Evolutionary conservation across 345 rosid genomes (phyloP).

Genomic region (Linum trigynum): DNA sequence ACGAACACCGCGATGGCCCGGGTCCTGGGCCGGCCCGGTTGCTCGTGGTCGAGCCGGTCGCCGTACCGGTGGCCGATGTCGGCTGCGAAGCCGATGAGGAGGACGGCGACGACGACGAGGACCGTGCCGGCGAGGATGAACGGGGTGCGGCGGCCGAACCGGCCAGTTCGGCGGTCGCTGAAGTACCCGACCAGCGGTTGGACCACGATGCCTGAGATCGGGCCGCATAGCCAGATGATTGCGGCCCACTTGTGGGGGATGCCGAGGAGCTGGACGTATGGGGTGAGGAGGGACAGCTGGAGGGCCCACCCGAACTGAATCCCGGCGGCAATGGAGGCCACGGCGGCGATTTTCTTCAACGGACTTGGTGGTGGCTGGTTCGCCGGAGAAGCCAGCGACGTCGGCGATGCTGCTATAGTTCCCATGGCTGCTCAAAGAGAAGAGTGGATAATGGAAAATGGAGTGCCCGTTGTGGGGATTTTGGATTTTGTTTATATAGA

Average conservation of each 20-base stretch:
- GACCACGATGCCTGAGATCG: conserved; percentile 75
- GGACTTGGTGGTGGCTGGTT: conserved; percentile 4
- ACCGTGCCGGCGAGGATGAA: conserved; percentile 51
- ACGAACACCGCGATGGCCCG: conserved; percentile 65
- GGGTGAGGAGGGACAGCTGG: conserved; percentile 77
- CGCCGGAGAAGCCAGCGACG: neutral
- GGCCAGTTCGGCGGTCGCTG: conserved; percentile 66
- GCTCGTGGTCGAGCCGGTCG: conserved; percentile 21
- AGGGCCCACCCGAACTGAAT: conserved; percentile 94
- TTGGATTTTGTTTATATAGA: too few species aligned
- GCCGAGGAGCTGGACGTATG: conserved; percentile 76
- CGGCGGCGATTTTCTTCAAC: conserved; percentile 39
- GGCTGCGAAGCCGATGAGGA: conserved; percentile 74
- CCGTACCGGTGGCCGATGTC: conserved; percentile 61
- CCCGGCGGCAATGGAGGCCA: conserved; percentile 79
- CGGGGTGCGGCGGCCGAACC: conserved; percentile 84
- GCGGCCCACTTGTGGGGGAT: conserved; percentile 86
- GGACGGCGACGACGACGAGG: conserved; percentile 46
- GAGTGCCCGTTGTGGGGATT: too few species aligned
- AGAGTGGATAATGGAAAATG: too few species aligned
- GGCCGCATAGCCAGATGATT: conserved; percentile 87
- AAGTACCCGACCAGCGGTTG: conserved; percentile 81
- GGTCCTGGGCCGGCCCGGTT: conserved; percentile 24
- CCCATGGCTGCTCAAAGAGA: too few species aligned
- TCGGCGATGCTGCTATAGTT: too few species aligned